phyloP scores from a whole-genome alignment of 805 yeast genomes.

The Kodamaea restingae region DNA sequence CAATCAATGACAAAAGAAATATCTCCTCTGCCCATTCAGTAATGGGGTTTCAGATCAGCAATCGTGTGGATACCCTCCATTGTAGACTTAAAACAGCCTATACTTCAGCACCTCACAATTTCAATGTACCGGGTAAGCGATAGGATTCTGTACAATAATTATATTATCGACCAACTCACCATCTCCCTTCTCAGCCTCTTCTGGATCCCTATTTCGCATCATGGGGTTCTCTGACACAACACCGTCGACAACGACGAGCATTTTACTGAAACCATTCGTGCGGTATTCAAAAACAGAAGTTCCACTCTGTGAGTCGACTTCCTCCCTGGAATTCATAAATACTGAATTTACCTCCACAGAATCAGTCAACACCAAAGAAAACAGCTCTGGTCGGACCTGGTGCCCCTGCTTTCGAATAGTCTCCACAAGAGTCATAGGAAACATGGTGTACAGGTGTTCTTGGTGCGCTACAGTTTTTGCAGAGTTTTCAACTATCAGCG shows the following conservation, averaged over 20 bases:
- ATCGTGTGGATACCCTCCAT: no score
- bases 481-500: constrained; percentile 4
- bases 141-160: no score
- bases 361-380: not conserved
- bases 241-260: not conserved
- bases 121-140: no score
- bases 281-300: constrained; percentile 1
- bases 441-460: constrained; percentile 3
- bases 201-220: no score
- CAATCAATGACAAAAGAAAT: no score
- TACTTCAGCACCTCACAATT: no score
- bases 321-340: not conserved
- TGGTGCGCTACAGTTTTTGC: constrained; percentile 6
- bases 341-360: not conserved
- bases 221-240: no score
- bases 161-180: no score
- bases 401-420: constrained; percentile 1
- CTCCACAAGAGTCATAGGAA: constrained; percentile 5
- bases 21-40: no score
- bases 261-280: constrained; percentile 1
- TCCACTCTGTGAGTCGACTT: not conserved
- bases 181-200: not conserved
- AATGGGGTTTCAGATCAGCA: no score
- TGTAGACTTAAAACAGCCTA: no score
- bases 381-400: constrained; percentile 2